Base-by-base conservation (phyloP, 176 grass and related monocot species). In the Oryza meyeriana region DNA sequence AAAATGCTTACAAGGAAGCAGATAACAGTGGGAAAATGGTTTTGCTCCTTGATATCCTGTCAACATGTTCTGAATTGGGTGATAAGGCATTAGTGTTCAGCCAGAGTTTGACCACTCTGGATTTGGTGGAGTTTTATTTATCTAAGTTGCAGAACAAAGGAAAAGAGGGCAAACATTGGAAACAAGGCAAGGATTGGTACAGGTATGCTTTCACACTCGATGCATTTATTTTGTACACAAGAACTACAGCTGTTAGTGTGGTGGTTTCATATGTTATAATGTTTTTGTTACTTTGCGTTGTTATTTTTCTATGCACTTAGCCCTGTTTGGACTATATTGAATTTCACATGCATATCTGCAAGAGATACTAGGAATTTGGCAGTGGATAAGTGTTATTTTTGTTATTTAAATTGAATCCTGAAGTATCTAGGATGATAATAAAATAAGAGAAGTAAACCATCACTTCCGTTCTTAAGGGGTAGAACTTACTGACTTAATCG, bases 11-110 rank as follows among this genome's bases (percentile, higher is more conserved):
- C 68, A 82, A 86, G 76, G 86, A 95, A 79, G 88, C 83, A 75
- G 85, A 95, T 86, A 91, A 91, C 47, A 95, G 96, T 85, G 96
- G 96, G 45, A 98, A 98, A 91, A 95, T 98, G 96, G 82, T 95
- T 52, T 93, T 98, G 42, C 82, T 98, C 55, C 90, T 98, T 72
- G 96, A 95, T 87, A 90, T 98, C 67, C 86, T 98, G 34, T 85
- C 87, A 34, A 91, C 85, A 79, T 85, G 96, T 89, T 88, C 87
- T 72, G 84, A 93, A 84, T 59, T 91, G 22, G 93, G 93, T 12
- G 96, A 98, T 77, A 98, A 98, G 73, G 87, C 85, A 59, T 87
- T 98, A 74, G 88, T 98, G 69, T 98, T 98, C 86, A 98, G 96
- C 79, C 96, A 98, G 72, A 98, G 93, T 80, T 86, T 98, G 72